Conservation (phyloP, 257 asterid species). For the Scutellaria galericulata region DNA sequence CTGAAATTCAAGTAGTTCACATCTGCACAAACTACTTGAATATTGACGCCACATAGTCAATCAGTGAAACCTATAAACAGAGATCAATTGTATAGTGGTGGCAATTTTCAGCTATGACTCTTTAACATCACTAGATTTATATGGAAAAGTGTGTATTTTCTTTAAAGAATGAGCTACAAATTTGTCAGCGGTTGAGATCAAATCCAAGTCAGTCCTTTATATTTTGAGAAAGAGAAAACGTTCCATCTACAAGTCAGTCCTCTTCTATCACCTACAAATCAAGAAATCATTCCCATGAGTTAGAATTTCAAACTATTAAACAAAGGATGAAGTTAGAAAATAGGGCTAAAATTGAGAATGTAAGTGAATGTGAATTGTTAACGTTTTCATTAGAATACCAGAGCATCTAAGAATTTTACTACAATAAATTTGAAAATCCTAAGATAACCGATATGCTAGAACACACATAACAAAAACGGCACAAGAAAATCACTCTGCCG, state of each 20-base stretch:
- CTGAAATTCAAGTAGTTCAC: constrained; percentile 25
- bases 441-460: not conserved
- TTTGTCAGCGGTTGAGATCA: constrained; percentile 28
- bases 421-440: not conserved
- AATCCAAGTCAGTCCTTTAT: constrained; percentile 34
- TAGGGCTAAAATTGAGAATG: not conserved
- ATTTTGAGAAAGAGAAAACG: constrained; percentile 27
- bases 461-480: not conserved
- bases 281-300: constrained; percentile 27
- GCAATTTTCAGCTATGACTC: constrained; percentile 24
- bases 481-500: constrained; percentile 1
- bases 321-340: not conserved
- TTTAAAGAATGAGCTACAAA: constrained; percentile 29
- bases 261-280: constrained; percentile 47
- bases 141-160: constrained; percentile 19
- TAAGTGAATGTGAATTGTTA: not conserved
- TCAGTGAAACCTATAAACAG: constrained; percentile 14
- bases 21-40: constrained; percentile 26
- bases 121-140: constrained; percentile 23
- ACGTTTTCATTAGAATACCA: constrained; percentile 1
- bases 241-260: constrained; percentile 35
- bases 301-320: not conserved
- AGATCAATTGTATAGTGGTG: constrained; percentile 14
- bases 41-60: constrained; percentile 24
- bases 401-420: not conserved